These are phyloP conservation scores for Salix udensis DNA, from an alignment of 345 rosid genomes.

Conservation along the genomic window DNA sequence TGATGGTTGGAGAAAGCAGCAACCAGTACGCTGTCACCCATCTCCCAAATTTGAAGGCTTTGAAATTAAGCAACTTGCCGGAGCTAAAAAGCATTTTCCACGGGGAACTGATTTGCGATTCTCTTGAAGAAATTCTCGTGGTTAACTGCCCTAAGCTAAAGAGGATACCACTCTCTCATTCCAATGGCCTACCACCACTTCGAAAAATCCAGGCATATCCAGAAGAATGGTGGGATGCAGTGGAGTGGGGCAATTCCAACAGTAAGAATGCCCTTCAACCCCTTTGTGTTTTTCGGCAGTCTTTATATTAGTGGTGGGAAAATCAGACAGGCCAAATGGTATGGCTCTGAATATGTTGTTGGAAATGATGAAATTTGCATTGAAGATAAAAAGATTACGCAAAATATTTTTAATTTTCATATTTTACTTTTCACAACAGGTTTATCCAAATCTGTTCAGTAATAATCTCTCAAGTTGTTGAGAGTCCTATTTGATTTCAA, in stretches of 20 bases:
- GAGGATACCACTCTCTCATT: slow-evolving; percentile 11
- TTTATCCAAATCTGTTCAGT: too few species aligned
- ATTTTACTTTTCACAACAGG: too few species aligned
- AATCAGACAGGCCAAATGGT: neutral
- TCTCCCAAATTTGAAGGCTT: neutral
- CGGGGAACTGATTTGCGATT: neutral
- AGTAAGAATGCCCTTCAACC: slow-evolving; percentile 4
- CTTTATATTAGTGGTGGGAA: neutral
- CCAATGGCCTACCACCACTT: neutral
- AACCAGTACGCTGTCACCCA: neutral
- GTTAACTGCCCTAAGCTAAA: slow-evolving; percentile 6
- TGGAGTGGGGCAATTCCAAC: slow-evolving; percentile 24
- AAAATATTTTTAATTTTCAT: too few species aligned
- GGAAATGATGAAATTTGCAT: too few species aligned
- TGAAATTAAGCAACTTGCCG: neutral
- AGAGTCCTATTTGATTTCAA: too few species aligned
- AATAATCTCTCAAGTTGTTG: too few species aligned
- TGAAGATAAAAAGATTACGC: too few species aligned
- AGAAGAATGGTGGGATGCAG: slow-evolving; percentile 13
- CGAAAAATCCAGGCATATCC: neutral
- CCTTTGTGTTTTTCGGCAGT: neutral
- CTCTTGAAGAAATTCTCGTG: slow-evolving; percentile 2
- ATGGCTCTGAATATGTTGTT: neutral
- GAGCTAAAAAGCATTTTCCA: slow-evolving; percentile 17
- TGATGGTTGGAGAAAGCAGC: neutral